Evolutionary conservation across 768 basidiomycete genomes (phyloP), one percentile per base, ranked within the genome.

Genomic region (Podaxis rugospora): DNA sequence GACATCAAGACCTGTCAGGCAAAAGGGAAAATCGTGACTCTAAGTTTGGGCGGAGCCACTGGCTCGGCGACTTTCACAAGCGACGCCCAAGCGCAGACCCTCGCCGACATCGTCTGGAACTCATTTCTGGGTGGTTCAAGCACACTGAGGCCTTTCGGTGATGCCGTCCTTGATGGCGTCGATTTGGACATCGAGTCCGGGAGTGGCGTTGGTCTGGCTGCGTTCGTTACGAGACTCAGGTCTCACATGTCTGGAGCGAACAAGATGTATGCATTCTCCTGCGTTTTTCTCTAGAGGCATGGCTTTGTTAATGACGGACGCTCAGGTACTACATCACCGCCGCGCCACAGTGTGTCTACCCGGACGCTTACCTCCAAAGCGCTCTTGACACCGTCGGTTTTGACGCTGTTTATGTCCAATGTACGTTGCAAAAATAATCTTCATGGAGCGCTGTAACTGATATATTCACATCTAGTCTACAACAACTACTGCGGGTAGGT

Each of bases 131-230:
- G 85, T 11, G 87, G 88, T 16, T 75, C 75, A 1, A 83, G 81
- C 61, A 68, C 69, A n/a, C 84, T 78, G 3, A 74, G 87, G 56
- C 87, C 88, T 0, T 89, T 89, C 65, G 88, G 87, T 11, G 63
- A 71, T 55, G 87, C 85, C 1, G 80, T 87, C 9, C 77, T 89
- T 37, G 88, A 88, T 61, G 87, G 79, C 36, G 66, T 87, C 55
- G 87, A 88, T 67, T 68, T 89, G 28, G 87, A 88, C 66, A 84
- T 89, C 57, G 87, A 88, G 71, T 79, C 81, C 18, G 86, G 86
- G 10, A 71, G 71, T 35, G 71, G 74, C 46, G 70, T 74, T 0
- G 75, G 77, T n/a, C 82, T 77, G 57, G 73, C 73, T 2, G 76
- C 81, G 0, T 84, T 85, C 51, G 77, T 84, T 35, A 80, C 65